Base-by-base conservation (phyloP, 2,329 filamentous ascomycete genomes). In the Hortaea sp. region DNA sequence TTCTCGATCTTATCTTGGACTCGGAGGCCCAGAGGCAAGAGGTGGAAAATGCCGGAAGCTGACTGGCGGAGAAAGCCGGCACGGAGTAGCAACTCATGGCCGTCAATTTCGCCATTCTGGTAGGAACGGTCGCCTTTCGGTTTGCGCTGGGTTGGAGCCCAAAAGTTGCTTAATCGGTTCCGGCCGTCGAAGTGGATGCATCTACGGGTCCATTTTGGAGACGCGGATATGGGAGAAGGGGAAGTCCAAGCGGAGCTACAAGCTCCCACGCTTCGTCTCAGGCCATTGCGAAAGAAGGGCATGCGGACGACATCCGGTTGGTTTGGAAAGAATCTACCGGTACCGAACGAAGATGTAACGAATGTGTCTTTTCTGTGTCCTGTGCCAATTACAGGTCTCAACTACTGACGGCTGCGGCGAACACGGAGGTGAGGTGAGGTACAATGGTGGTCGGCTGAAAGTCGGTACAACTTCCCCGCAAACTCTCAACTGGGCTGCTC, bases 31-130 rank as follows among this genome's bases (percentile, higher is more conserved):
- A 98, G 69, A 0, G 92, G 92, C 1, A 98, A 74, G 61, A 95
- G 75, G 60, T 98, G 92, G 58, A 95, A 98, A 32, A 97, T 80
- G 29, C 92, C 92, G 6, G 89, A 80, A 62, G 95, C 85, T 13
- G 88, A 82, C 80, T 88, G 57, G 39, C 71, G 66, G 6, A 74
- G 53, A 49, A 69, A 73, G 38, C 71, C 71, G 30, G 64, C 69
- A 35, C 68, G 61, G 27, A 72, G 44, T 1, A 74, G 66, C 11
- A 71, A 57, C 7, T 69, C 63, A 47, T 72, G 67, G 34, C 68
- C 67, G 59, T 62, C 56, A 4, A 35, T 35, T 31, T 74, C 71
- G 28, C 70, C 70, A 37, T 72, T 70, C 48, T 70, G 69, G 38
- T 69, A 66, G 5, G 80, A 72, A 45, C 85, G 78, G 6, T 39